A percentile compares a stretch with the other conserved stretches of the same genome.
Evolutionary conservation across 1,139 yeast species (phyloP).

Genomic region (Pichia kudriavzevii): DNA sequence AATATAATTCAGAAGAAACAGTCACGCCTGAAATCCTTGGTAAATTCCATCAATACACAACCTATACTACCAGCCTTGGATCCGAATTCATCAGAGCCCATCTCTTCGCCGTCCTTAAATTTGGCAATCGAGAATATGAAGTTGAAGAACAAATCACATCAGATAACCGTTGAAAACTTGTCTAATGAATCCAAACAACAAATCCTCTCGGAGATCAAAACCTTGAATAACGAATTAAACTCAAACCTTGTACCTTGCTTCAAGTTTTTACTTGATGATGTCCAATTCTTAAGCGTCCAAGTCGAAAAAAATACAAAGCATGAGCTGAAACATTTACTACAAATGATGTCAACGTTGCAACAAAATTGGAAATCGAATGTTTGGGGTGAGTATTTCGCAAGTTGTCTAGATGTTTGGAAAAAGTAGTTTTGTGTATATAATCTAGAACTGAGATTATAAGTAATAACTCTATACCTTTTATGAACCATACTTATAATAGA

Average conservation of each 20-base stretch:
- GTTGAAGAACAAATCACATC: neutral
- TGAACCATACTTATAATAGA: too few relatives aligned
- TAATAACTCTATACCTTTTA: too few relatives aligned
- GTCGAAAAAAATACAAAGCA: slow-evolving; percentile 23
- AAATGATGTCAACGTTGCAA: slow-evolving; percentile 14
- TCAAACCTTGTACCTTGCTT: slow-evolving; percentile 26
- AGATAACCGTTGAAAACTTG: slow-evolving; percentile 7
- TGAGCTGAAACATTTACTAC: slow-evolving; percentile 18
- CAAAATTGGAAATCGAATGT: slow-evolving; percentile 21
- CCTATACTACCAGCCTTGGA: slow-evolving; percentile 4
- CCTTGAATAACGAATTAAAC: slow-evolving; percentile 21
- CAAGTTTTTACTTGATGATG: slow-evolving; percentile 22
- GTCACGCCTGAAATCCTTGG: slow-evolving; percentile 18
- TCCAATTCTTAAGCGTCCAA: slow-evolving; percentile 22
- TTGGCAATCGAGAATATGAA: slow-evolving; percentile 15
- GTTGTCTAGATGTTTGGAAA: slow-evolving; percentile 23
- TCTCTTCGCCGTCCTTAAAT: slow-evolving; percentile 13
- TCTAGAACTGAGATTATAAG: neutral
- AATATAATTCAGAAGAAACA: slow-evolving; percentile 25
- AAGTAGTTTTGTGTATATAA: neutral
- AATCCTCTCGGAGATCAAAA: slow-evolving; percentile 17
- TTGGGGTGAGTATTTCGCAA: slow-evolving; percentile 19
- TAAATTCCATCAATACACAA: slow-evolving; percentile 20
- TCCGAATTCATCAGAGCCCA: too few relatives aligned
- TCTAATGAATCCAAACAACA: slow-evolving; percentile 15